Evolutionary conservation across 768 basidiomycete genomes (phyloP).

Genomic region (Neoboletus brunneissimus): DNA sequence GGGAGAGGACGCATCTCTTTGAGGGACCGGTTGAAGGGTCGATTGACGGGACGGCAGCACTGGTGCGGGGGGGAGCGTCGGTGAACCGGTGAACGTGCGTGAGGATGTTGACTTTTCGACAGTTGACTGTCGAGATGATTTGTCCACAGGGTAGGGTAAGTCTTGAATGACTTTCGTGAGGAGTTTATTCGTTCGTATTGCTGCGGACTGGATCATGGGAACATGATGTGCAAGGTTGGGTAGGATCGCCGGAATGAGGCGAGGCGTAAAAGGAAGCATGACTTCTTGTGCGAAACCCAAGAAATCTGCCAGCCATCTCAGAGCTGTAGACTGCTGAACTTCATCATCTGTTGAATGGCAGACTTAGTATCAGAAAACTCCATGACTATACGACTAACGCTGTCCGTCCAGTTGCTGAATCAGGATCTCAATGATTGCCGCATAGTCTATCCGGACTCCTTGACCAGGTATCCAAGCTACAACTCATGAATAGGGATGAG

Average conservation of each 20-base stretch:
- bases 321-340: constrained; percentile 91
- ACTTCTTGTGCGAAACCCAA: constrained; percentile 84
- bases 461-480: constrained; percentile 91
- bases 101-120: constrained; percentile 33
- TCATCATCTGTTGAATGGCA: constrained; percentile 61
- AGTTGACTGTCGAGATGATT: constrained; percentile 23
- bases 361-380: constrained; percentile 1
- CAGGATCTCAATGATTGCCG: constrained; percentile 89
- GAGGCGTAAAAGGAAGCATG: constrained; percentile 91
- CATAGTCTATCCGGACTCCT: constrained; percentile 88
- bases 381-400: constrained; percentile 49
- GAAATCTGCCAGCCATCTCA: constrained; percentile 91
- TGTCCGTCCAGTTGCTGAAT: constrained; percentile 81
- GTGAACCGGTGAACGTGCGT: constrained; percentile 49
- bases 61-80: constrained; percentile 46
- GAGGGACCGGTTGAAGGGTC: constrained; percentile 40
- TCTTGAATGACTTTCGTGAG: constrained; percentile 83
- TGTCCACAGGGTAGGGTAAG: constrained; percentile 70
- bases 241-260: constrained; percentile 87
- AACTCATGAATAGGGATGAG: constrained; percentile 4
- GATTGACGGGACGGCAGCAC: constrained; percentile 49
- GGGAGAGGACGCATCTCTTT: constrained; percentile 48
- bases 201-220: constrained; percentile 82
- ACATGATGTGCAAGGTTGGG: constrained; percentile 94
- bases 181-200: constrained; percentile 80